Base-by-base conservation (phyloP, 805 yeast genomes). In the Kuraishia hungarica region DNA sequence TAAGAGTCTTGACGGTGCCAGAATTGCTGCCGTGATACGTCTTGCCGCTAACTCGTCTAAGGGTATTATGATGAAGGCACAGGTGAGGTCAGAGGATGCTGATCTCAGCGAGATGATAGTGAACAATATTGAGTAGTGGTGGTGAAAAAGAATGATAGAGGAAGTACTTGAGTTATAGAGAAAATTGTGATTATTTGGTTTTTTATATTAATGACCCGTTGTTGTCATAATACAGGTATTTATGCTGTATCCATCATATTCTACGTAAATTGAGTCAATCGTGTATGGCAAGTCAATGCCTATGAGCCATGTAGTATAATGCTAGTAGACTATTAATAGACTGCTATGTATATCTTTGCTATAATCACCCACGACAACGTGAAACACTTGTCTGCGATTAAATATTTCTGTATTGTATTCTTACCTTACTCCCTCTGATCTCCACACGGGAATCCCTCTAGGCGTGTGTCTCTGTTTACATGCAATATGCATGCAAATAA, bases 1-100 rank as follows among this genome's bases (percentile, higher is more conserved):
- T 66, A 87, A 87, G 73, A 83, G 89, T 62, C 72, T 82, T 35
- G 76, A 80, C 39, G 80, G 84, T 17, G 69, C 70, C 55, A 82
- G 80, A 64, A 76, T 84, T 64, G 84, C 81, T 21, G 73, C 72
- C 15, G 64, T 70, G 59, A 68, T 79, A 50, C 74, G 81, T 63
- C 69, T 81, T 63, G 85, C 83, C 2, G 64, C 69, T 28, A 75
- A 81, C 51, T 75, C 81, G 21, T 69, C 72, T 43, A 76, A 77
- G 58, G 72, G 72, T 58, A 72, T 74, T 54, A 76, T 78, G 62
- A 79, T 84, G 66, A 83, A 82, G 64, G 79, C 78, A 51, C 81
- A 79, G 57, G 86, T 83, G 53, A 83, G 80, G 66, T 72, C 83
- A 56, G 80, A 79, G 59, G 82, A 78, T 57, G 72, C 69, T 63